phyloP scores from a whole-genome alignment of 441 rosid genomes.

The Hypseocharis bilobata region DNA sequence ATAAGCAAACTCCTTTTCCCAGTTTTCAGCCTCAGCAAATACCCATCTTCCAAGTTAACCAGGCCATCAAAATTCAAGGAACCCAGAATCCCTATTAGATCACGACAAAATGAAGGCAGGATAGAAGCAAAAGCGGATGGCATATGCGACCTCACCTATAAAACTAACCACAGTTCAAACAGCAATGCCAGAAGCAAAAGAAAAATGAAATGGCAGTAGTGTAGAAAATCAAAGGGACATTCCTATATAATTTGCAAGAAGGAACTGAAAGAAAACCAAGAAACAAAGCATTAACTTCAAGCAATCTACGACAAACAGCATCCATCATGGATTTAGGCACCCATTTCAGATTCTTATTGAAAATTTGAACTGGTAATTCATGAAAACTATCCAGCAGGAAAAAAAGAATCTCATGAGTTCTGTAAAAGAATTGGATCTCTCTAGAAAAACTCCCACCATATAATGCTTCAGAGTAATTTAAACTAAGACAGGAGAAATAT shows the following conservation, averaged over 20 bases:
- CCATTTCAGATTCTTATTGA: neutral
- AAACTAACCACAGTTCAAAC: constrained; percentile 24
- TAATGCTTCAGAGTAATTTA: neutral
- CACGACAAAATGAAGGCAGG: constrained; percentile 43
- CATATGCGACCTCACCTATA: constrained; percentile 75
- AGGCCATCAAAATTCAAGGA: constrained; percentile 47
- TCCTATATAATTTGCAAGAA: neutral
- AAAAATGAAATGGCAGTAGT: constrained; percentile 17
- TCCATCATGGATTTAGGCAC: neutral
- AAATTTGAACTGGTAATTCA: neutral
- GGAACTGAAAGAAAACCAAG: constrained; percentile 1
- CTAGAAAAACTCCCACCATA: neutral
- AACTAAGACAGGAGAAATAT: neutral
- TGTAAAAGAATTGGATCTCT: neutral
- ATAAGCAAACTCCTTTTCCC: constrained; percentile 71
- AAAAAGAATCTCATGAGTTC: neutral
- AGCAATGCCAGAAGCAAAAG: constrained; percentile 22
- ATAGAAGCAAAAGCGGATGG: constrained; percentile 54
- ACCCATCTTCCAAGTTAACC: constrained; percentile 34
- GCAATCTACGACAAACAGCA: neutral
- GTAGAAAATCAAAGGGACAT: constrained; percentile 1
- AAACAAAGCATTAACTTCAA: neutral
- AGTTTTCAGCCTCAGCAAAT: constrained; percentile 48
- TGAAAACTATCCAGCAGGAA: neutral
- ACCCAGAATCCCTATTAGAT: constrained; percentile 49